Percentiles rank a stretch among this genome's conserved stretches.
These are phyloP conservation scores for Kwoniella mangroviensis DNA, from an alignment of 768 basidiomycete genomes.

Conservation along the genomic window DNA sequence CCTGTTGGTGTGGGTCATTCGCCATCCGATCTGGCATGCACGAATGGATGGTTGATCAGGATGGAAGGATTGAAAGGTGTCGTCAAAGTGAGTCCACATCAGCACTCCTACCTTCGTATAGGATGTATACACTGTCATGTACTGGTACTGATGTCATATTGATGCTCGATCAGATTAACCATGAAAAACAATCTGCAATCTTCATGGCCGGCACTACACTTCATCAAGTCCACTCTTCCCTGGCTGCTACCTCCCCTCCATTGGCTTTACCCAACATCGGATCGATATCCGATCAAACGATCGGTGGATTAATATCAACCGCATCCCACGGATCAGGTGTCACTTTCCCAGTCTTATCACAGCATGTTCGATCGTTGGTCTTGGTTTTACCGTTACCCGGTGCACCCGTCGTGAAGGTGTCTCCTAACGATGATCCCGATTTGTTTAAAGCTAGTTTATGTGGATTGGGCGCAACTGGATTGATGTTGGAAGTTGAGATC, in stretches of 20 bases:
- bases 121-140: not conserved
- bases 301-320: slow-evolving; percentile 89
- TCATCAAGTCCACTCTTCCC: slow-evolving; percentile 70
- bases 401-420: slow-evolving; percentile 74
- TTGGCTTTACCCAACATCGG: slow-evolving; percentile 92
- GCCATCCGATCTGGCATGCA: slow-evolving; percentile 91
- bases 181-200: slow-evolving; percentile 38
- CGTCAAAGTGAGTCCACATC: slow-evolving; percentile 72
- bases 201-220: slow-evolving; percentile 63
- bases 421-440: slow-evolving; percentile 64
- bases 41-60: slow-evolving; percentile 80
- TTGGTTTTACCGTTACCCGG: slow-evolving; percentile 70
- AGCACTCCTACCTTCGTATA: too few relatives aligned
- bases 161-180: slow-evolving; percentile 36
- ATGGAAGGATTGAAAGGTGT: slow-evolving; percentile 74
- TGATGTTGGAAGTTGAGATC: slow-evolving; percentile 77
- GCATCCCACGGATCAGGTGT: slow-evolving; percentile 93
- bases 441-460: slow-evolving; percentile 89
- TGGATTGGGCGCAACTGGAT: slow-evolving; percentile 85
- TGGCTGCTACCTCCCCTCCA: slow-evolving; percentile 64
- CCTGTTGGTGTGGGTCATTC: slow-evolving; percentile 90
- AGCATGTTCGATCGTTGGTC: slow-evolving; percentile 74
- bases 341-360: slow-evolving; percentile 71
- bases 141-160: not conserved
- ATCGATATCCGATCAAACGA: slow-evolving; percentile 93